Percentiles rank a stretch among this genome's conserved stretches.
These are phyloP conservation scores for Nematocida sp. DNA, from an alignment of 371 early-diverging fungal genomes.

Conservation along the genomic window DNA sequence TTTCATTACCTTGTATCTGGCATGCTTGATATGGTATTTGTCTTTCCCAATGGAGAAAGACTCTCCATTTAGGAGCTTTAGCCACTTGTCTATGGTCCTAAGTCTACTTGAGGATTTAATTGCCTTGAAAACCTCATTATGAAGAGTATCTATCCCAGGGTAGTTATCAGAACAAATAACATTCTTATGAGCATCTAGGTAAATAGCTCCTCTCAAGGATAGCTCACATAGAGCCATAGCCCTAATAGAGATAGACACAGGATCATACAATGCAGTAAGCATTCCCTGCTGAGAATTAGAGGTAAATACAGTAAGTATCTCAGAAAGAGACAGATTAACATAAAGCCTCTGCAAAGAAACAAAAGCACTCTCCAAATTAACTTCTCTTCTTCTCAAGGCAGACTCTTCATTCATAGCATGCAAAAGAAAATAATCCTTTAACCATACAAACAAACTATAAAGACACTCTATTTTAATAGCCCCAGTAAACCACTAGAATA, in stretches of 20 bases:
- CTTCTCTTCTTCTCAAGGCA: slow-evolving; percentile 42
- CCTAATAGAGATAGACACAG: slow-evolving; percentile 30
- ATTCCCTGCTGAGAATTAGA: neutral
- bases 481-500: no score
- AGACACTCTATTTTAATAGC: no score
- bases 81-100: slow-evolving; percentile 21
- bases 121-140: slow-evolving; percentile 18
- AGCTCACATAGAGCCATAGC: slow-evolving; percentile 34
- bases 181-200: neutral
- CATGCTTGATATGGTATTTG: slow-evolving; percentile 46
- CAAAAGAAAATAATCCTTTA: slow-evolving; percentile 50
- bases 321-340: slow-evolving; percentile 22
- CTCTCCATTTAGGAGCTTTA: slow-evolving; percentile 41
- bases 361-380: slow-evolving; percentile 13
- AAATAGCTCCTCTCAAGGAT: neutral
- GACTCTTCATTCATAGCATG: slow-evolving; percentile 18
- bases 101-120: slow-evolving; percentile 1
- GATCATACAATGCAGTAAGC: slow-evolving; percentile 19
- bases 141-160: slow-evolving; percentile 8
- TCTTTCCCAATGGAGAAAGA: slow-evolving; percentile 8
- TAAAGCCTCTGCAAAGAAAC: neutral
- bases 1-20: slow-evolving; percentile 14
- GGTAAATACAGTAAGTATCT: slow-evolving; percentile 35
- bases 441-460: no score
- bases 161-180: neutral